Percentiles rank a stretch among this genome's conserved stretches.
These are phyloP conservation scores for Fusarium secorum DNA, from an alignment of 2,329 filamentous ascomycete genomes.

Conservation along the genomic window DNA sequence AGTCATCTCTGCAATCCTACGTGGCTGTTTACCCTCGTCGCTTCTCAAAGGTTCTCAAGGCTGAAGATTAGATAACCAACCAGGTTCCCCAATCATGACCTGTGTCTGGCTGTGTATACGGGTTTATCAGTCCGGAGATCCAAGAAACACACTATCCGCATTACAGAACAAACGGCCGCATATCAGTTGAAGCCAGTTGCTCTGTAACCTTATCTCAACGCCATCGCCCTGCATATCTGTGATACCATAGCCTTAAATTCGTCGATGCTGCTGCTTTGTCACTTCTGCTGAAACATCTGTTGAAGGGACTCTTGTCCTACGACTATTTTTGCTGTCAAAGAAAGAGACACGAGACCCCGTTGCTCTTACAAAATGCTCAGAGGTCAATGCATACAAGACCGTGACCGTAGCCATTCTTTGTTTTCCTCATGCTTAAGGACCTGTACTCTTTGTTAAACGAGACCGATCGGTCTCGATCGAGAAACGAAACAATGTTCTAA, in stretches of 20 bases:
- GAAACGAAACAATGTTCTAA: neutral
- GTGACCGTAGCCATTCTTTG: conserved; percentile 11
- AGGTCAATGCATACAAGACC: conserved; percentile 6
- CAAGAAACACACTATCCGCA: conserved; percentile 34
- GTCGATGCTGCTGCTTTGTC: conserved; percentile 24
- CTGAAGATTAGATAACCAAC: conserved; percentile 40
- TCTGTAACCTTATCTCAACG: conserved; percentile 37
- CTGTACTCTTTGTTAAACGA: conserved; percentile 15
- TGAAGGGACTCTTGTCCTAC: neutral
- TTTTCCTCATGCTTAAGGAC: neutral
- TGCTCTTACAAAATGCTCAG: neutral
- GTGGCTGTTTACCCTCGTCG: conserved; percentile 30
- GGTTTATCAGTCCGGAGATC: conserved; percentile 37
- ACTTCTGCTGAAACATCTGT: neutral
- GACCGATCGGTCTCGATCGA: neutral
- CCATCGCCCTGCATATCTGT: conserved; percentile 23
- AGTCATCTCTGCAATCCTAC: conserved; percentile 25
- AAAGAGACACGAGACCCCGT: conserved; percentile 16
- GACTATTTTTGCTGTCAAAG: conserved; percentile 30
- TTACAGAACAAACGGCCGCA: conserved; percentile 33
- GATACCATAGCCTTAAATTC: conserved; percentile 35
- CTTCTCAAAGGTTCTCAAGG: conserved; percentile 26
- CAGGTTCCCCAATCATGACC: conserved; percentile 38
- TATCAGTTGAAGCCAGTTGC: conserved; percentile 32
- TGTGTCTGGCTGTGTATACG: conserved; percentile 19